Percentiles rank a stretch among this genome's conserved stretches.
phyloP scores from a whole-genome alignment of 805 yeast species.

The Zygotorulaspora florentina region DNA sequence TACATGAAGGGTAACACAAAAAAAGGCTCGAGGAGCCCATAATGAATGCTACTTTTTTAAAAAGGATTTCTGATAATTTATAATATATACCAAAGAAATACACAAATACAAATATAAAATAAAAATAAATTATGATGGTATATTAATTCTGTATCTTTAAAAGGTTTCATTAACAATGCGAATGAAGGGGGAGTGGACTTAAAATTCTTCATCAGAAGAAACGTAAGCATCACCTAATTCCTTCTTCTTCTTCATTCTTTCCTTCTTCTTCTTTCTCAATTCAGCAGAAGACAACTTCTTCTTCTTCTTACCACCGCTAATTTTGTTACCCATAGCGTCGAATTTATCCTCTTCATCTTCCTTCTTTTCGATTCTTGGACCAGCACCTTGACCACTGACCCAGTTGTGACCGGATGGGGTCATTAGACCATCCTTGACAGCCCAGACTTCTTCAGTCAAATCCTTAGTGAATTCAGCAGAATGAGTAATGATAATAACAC shows the following conservation, averaged over 20 bases:
- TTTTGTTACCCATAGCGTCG: slow-evolving; percentile 99
- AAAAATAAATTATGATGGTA: slow-evolving; percentile 15
- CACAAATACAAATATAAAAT: slow-evolving; percentile 8
- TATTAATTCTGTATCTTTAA: slow-evolving; percentile 14
- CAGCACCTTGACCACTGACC: slow-evolving; percentile 99
- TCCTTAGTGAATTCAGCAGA: slow-evolving; percentile 99
- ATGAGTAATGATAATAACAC: slow-evolving; percentile 99
- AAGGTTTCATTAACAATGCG: slow-evolving; percentile 14
- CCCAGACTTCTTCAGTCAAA: slow-evolving; percentile 99
- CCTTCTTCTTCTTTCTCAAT: slow-evolving; percentile 99
- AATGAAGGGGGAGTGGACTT: slow-evolving; percentile 31
- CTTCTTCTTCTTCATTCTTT: slow-evolving; percentile 99
- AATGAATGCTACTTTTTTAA: background rate
- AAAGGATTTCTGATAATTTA: slow-evolving; percentile 4
- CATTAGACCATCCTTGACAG: slow-evolving; percentile 96
- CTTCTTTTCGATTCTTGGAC: slow-evolving; percentile 98
- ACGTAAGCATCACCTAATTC: slow-evolving; percentile 98
- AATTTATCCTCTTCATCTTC: slow-evolving; percentile 95
- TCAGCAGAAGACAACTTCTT: slow-evolving; percentile 97
- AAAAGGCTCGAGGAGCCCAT: too few relatives aligned
- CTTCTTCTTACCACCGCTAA: slow-evolving; percentile 93
- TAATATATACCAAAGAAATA: slow-evolving; percentile 9
- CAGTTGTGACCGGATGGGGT: slow-evolving; percentile 99
- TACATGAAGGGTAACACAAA: too few relatives aligned
- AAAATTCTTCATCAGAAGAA: slow-evolving; percentile 89